A percentile compares a stretch with the other conserved stretches of the same genome.
Conservation (phyloP, 352 stramenopile species). For the Albugo laibachii region DNA sequence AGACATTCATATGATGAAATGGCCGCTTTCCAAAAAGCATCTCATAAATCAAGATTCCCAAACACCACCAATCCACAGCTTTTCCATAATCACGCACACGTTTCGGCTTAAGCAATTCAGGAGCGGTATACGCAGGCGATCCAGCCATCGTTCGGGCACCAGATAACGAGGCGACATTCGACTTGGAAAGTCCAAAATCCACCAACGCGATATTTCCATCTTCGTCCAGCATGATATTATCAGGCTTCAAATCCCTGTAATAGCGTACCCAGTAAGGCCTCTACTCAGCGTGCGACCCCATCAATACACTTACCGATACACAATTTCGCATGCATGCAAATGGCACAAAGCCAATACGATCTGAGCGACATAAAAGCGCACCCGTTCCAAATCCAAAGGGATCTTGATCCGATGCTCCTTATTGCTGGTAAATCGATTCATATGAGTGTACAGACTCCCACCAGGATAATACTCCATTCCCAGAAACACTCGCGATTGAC, state of each 20-base stretch:
- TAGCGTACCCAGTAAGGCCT: not conserved
- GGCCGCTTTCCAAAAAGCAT: constrained; percentile 82
- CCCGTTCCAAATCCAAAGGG: constrained; percentile 46
- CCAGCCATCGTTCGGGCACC: constrained; percentile 68
- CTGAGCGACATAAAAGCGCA: constrained; percentile 84
- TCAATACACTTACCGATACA: constrained; percentile 47
- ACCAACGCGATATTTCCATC: constrained; percentile 88
- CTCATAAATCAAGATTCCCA: constrained; percentile 83
- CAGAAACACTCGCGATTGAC: constrained; percentile 53
- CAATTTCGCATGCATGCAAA: constrained; percentile 86
- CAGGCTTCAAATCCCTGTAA: constrained; percentile 82
- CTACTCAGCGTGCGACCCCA: not conserved
- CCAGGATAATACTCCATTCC: constrained; percentile 77
- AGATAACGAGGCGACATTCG: constrained; percentile 70
- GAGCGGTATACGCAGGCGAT: constrained; percentile 62
- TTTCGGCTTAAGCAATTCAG: constrained; percentile 71
- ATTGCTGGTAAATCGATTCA: constrained; percentile 83
- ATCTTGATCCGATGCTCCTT: constrained; percentile 79
- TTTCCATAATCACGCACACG: constrained; percentile 73
- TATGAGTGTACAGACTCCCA: constrained; percentile 78
- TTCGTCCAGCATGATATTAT: constrained; percentile 91
- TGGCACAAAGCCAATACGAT: constrained; percentile 82
- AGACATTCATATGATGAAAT: constrained; percentile 83
- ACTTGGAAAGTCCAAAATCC: constrained; percentile 89
- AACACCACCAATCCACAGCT: constrained; percentile 73